Evolutionary conservation across 2,329 filamentous ascomycete genomes (phyloP), one percentile per base, ranked within the genome.

Genomic region (Cladosporium sp.): DNA sequence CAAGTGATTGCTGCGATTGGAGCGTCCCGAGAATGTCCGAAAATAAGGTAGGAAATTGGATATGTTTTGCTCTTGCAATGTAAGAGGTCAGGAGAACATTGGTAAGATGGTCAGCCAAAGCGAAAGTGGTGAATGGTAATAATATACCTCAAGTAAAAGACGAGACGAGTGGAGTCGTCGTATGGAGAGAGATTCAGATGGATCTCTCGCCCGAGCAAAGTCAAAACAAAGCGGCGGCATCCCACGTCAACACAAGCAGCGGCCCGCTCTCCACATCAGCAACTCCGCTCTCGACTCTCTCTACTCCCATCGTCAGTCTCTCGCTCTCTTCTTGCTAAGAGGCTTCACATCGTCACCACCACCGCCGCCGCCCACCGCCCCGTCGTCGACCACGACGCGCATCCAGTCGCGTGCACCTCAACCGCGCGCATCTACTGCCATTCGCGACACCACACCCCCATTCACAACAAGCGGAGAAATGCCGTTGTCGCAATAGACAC

Each of bases 351-450:
- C 43, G 38, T n/a, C 32, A 45, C 43, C 43, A 24, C 43, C 13
- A 15, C 32, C 13, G 8, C 17, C 37, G 11, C 37, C 37, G 3
- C n/a, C 37, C 37, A 17, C 32, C 32, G 24, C 7, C 24, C n/a
- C n/a, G n/a, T n/a, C 17, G 38, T 7, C 45, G 37, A 41, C 37
- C n/a, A 41, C 45, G 36, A 54, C 37, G 50, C 44, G 43, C 19
- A 18, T 11, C 29, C 43, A 48, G 44, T 47, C 40, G 40, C 50
- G 39, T 27, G 32, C 36, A 50, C 32, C 36, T 51, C 32, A 29
- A 32, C 51, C 27, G 29, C 20, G 29, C 50, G 27, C 27, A 27
- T 9, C 22, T 27, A 27, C 43, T 34, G 47, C 51, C 42, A 38
- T 19, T 39, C n/a, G 22, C 22, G 22, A 27, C 22, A 27, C 4